A percentile compares a stretch with the other conserved stretches of the same genome.
phyloP scores from a whole-genome alignment of 2,329 filamentous ascomycete genomes.

The Trichoderma sp. region DNA sequence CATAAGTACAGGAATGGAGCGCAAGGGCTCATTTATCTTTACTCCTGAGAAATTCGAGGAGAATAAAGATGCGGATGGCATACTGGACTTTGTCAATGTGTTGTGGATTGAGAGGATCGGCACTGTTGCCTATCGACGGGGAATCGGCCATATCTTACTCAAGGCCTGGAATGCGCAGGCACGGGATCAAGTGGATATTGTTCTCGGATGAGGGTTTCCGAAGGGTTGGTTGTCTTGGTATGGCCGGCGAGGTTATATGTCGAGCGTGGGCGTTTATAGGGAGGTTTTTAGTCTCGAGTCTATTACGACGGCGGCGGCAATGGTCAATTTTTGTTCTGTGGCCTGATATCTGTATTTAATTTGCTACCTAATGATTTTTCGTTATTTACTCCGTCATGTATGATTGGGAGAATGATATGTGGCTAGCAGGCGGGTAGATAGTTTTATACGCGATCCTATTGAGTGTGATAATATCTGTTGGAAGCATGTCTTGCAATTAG shows the following conservation, averaged over 20 bases:
- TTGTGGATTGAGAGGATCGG: constrained; percentile 50
- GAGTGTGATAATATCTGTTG: not conserved
- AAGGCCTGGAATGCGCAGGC: constrained; percentile 45
- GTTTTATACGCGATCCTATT: constrained; percentile 70
- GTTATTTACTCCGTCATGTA: constrained; percentile 67
- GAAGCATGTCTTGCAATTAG: not conserved
- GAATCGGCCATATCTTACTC: constrained; percentile 46
- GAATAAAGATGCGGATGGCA: constrained; percentile 45
- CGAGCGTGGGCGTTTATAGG: constrained; percentile 2
- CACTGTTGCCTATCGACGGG: constrained; percentile 45
- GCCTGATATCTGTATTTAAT: not conserved
- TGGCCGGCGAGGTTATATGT: not conserved
- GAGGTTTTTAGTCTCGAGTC: not conserved
- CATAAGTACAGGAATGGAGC: constrained; percentile 45
- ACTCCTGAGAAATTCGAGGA: constrained; percentile 44
- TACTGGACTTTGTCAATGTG: constrained; percentile 50
- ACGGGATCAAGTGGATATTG: constrained; percentile 44
- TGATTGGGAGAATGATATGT: constrained; percentile 52
- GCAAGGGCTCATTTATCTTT: constrained; percentile 45
- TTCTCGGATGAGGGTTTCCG: constrained; percentile 57
- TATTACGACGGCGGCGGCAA: not conserved
- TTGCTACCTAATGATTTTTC: not conserved
- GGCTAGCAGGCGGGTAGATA: not conserved
- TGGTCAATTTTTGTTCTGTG: constrained; percentile 40
- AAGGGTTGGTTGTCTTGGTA: constrained; percentile 62